Evolutionary conservation across 306 rosid genomes (phyloP), one percentile per base, ranked within the genome.

Genomic region (Morella rubra): DNA sequence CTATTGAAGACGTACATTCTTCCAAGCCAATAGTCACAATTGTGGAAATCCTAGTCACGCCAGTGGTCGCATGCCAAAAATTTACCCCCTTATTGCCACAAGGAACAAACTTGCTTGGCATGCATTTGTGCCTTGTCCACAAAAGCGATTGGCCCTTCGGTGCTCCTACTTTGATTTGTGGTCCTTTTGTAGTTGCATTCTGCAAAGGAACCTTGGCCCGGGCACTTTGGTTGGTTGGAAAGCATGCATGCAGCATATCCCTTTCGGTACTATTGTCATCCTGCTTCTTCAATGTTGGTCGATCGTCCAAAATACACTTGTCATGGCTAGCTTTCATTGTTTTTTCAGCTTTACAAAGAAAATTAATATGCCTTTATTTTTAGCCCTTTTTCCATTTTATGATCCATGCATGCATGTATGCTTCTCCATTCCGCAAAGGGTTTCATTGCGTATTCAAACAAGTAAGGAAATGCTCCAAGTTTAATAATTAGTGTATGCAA

Each of bases 31-130:
- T 40, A 2, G 69, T n/a, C 45, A 16, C 59, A 54, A 5, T 76
- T 73, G 73, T 83, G 81, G 64, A 62, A 80, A 83, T 79, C 73
- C 66, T 66, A 40, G 76, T 80, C 81, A 73, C 75, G 52, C 76
- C 84, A 67, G 76, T 19, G 79, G 37, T 32, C 72, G 44, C 65
- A 76, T 53, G 55, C 54, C 74, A 75, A 70, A 59, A 42, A 52
- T 74, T 44, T 53, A 42, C 67, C 65, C 80, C 74, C 24, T 3
- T 50, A 71, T 74, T 42, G 62, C 61, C 76, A 41, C 52, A 74
- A 75, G 41, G 15, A 76, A 24, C n/a, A 44, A 69, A 67, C 58
- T 72, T 50, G 74, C 72, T 44, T 44, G 74, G 58, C 79, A 65
- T 65, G 60, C 79, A 67, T 71, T 73, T 41, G 75, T 78, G 83